Conservation (phyloP, 768 basidiomycete genomes). For the Russula olivacea region DNA sequence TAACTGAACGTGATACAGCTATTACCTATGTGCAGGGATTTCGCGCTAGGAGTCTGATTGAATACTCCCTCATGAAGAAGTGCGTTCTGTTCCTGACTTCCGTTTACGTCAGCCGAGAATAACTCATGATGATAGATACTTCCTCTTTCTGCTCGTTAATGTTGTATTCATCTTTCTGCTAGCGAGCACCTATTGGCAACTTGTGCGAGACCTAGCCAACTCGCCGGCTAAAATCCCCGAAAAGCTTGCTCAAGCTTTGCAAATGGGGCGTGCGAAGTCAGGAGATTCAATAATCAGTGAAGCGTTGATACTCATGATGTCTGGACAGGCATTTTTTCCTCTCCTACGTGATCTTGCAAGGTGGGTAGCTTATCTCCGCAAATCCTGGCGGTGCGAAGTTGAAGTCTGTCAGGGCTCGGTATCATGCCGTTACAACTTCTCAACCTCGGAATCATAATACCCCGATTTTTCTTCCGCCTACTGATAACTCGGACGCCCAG, state of each 20-base stretch:
- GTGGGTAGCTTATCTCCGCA: conserved; percentile 31
- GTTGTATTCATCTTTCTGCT: conserved; percentile 93
- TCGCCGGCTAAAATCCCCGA: conserved; percentile 92
- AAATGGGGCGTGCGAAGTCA: conserved; percentile 66
- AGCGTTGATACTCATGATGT: conserved; percentile 5
- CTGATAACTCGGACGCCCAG: conserved; percentile 87
- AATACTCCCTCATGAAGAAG: conserved; percentile 91
- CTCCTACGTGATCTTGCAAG: conserved; percentile 81
- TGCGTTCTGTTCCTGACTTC: conserved; percentile 35
- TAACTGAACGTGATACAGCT: conserved; percentile 31
- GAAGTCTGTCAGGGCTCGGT: conserved; percentile 56
- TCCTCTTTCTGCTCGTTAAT: conserved; percentile 85
- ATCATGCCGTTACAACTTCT: conserved; percentile 95
- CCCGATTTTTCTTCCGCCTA: conserved; percentile 63
- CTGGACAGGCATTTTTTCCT: conserved; percentile 67
- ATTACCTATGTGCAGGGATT: conserved; percentile 90
- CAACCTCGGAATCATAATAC: conserved; percentile 84
- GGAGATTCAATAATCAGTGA: conserved; percentile 23
- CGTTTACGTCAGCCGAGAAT: conserved; percentile 3
- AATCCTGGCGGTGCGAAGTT: not conserved
- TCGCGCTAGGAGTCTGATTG: conserved; percentile 85
- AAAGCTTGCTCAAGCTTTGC: conserved; percentile 80
- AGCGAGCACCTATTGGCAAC: conserved; percentile 87
- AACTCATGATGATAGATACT: conserved; percentile 55
- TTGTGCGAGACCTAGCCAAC: conserved; percentile 86